Evolutionary conservation across 2,329 filamentous ascomycete species (phyloP), one percentile per base, ranked within the genome.

Genomic region (Alternaria sp.): DNA sequence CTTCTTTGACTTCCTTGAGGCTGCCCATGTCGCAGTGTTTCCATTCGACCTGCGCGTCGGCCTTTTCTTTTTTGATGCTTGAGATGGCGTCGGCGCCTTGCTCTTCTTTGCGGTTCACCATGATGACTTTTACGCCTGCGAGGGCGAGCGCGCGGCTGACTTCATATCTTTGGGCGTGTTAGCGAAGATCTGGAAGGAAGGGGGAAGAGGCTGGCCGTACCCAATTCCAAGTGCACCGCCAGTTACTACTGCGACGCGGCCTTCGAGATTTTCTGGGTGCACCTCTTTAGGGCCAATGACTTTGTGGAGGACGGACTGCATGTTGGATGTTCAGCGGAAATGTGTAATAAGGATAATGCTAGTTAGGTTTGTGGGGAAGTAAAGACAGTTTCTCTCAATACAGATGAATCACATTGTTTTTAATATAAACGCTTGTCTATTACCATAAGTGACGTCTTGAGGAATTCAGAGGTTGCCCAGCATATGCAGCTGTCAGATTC

Each of bases 221-320:
- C 47, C 47, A 5, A 51, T 51, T 23, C 47, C 47, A 2, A 51
- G 47, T 1, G 47, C 47, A 20, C 47, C 26, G 6, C 47, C 47
- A 1, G 47, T 51, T 11, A 51, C 47, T 21, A 51, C 47, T 6
- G 47, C 47, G 26, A 51, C 26, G 18, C 47, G 47, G 1, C 47
- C 8, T 73, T 72, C 53, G 30, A 55, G 33, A 5, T 55, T 28
- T 3, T 55, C 53, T n/a, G 60, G 62, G 7, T 79, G 71, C 0
- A 80, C 76, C 10, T 80, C 66, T 18, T 75, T 77, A 5, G 0
- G 81, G 80, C 82, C 80, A 43, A 81, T 66, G 28, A 79, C 66
- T 6, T 75, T 78, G 30, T 80, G 74, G 14, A 82, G 75, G 23
- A 77, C 65, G 1, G 81, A 81, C 60, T 82, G 80, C 81, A 83